phyloP scores from a whole-genome alignment of 2,329 filamentous ascomycete species.

The Colletotrichum agaves region DNA sequence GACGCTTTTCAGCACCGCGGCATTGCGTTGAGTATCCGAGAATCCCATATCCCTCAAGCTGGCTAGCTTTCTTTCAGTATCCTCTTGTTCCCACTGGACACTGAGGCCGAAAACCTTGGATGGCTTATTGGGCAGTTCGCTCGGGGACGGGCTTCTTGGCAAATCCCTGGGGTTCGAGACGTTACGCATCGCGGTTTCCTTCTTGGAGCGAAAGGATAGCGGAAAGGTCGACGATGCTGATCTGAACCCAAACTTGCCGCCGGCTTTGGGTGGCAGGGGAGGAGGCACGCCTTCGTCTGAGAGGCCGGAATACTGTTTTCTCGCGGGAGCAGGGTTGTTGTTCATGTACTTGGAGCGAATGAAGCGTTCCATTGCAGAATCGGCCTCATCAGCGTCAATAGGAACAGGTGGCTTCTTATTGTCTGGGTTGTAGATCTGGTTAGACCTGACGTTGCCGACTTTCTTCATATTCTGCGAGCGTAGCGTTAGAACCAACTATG shows the following conservation, averaged over 20 bases:
- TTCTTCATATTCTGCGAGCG: constrained; percentile 87
- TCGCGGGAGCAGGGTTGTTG: constrained; percentile 50
- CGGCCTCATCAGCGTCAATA: constrained; percentile 90
- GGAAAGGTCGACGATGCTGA: constrained; percentile 76
- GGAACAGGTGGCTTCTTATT: constrained; percentile 86
- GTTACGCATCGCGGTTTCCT: constrained; percentile 53
- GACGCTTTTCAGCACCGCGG: constrained; percentile 82
- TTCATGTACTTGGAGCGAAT: constrained; percentile 94
- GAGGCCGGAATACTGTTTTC: constrained; percentile 56
- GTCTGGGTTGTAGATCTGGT: constrained; percentile 88
- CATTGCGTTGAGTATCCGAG: constrained; percentile 81
- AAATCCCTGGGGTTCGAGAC: constrained; percentile 40
- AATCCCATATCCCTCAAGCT: constrained; percentile 93
- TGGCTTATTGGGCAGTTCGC: constrained; percentile 67
- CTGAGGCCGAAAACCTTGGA: constrained; percentile 77
- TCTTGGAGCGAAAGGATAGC: constrained; percentile 69
- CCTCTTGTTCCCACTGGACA: constrained; percentile 66
- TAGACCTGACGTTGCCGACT: constrained; percentile 86
- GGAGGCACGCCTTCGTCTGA: constrained; percentile 69
- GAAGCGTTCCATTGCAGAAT: constrained; percentile 94
- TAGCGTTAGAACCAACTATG: neutral
- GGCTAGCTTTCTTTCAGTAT: constrained; percentile 79
- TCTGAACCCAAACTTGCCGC: constrained; percentile 70
- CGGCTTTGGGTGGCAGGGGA: constrained; percentile 70
- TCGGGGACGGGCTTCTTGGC: constrained; percentile 48